Evolutionary conservation across 305 asterid genomes (phyloP), one percentile per base, ranked within the genome.

Genomic region (Fraxinus xanthoxyloides): DNA sequence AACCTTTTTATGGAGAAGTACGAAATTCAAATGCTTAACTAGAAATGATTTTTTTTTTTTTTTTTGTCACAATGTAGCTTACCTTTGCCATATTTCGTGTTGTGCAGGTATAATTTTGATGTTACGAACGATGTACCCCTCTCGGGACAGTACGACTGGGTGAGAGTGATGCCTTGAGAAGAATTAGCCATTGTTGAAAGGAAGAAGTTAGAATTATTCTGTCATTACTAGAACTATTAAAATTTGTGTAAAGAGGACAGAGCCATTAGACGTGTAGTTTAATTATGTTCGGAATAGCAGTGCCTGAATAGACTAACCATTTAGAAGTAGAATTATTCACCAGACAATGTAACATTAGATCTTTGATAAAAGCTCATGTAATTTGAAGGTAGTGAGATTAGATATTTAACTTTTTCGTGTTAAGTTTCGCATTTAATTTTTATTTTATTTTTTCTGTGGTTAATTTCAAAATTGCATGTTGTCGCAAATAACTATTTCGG

Each of bases 141-240:
- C 61, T 89, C 94, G 0, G 98, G 98, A 36, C 92, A 91, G 13
- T 93, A 89, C 7, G 91, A 93, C 74, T 93, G 98, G 98, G 90
- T 90, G 78, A 89, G 84, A 79, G 88, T 88, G 83, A 34, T 48
- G 48, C 88, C 85, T 9, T 91, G 88, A 87, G 72, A 84, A 78
- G 85, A 82, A 69, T 35, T 54, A 67, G 19, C 35, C 35, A 77
- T 21, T 61, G 79, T 80, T 81, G 76, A 63, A 77, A 77, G 85
- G 75, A 61, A 70, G 79, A 84, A 79, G 81, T 77, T 87, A 82
- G 83, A 56, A 82, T 75, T 38, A 77, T 77, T 7, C 51, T 81
- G 79, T 69, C 65, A 46, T 84, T 40, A 85, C 85, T 70, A 86
- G 79, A 79, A 82, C 65, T 34, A 79, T 77, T 74, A 21, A 48